These are phyloP conservation scores for Neovahlkampfia damariscottae DNA, from an alignment of 78 protist genomes.

Conservation along the genomic window DNA sequence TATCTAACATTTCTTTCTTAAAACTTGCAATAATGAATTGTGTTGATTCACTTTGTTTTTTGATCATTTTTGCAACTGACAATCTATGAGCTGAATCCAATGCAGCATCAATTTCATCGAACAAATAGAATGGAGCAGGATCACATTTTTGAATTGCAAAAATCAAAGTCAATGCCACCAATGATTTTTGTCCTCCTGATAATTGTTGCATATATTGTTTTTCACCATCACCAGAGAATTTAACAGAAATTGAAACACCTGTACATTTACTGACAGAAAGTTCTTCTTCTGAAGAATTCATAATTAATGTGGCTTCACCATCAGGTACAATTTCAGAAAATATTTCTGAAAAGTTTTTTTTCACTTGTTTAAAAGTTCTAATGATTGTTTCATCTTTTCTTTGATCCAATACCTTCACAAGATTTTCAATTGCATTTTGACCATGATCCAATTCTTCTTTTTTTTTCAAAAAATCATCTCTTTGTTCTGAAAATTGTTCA, in stretches of 20 bases:
- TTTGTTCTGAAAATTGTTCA: conserved; percentile 39
- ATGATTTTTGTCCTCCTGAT: conserved; percentile 92
- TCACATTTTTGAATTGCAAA: conserved; percentile 97
- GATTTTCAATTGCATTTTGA: conserved; percentile 36
- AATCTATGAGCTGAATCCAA: conserved; percentile 64
- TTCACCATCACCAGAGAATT: conserved; percentile 20
- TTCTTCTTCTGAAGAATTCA: conserved; percentile 27
- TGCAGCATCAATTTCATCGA: conserved; percentile 97
- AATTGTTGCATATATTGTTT: conserved; percentile 33
- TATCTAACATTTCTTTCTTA: conserved; percentile 22
- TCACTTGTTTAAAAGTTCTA: conserved; percentile 68
- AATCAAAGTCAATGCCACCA: conserved; percentile 93
- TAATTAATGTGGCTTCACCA: conserved; percentile 61
- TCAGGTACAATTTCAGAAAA: conserved; percentile 73
- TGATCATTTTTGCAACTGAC: conserved; percentile 12
- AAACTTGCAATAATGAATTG: conserved; percentile 19
- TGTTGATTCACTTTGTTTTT: background rate
- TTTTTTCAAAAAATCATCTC: conserved; percentile 10
- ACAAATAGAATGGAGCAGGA: conserved; percentile 97
- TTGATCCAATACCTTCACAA: conserved; percentile 63
- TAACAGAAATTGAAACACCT: conserved; percentile 9
- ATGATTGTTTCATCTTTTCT: conserved; percentile 87
- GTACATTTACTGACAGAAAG: background rate
- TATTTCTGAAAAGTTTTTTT: conserved; percentile 56
- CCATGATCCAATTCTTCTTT: conserved; percentile 44